Percentiles rank a stretch among this genome's conserved stretches.
Conservation (phyloP, 2,329 filamentous ascomycete genomes). For the Ophiostoma sp. region DNA sequence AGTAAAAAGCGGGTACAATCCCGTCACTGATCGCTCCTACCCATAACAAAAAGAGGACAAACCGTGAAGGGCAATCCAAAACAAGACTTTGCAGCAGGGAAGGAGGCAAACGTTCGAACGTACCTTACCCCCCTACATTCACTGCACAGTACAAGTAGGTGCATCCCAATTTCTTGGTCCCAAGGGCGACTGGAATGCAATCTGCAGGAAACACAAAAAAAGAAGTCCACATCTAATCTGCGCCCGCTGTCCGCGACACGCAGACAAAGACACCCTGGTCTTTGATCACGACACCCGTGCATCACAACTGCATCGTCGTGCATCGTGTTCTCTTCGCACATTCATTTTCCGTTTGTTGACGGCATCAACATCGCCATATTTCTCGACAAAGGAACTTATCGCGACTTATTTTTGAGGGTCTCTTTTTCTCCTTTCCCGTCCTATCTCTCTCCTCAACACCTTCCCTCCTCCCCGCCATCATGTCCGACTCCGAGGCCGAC, state of each 20-base stretch:
- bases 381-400: not conserved
- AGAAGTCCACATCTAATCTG: not conserved
- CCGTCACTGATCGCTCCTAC: constrained; percentile 13
- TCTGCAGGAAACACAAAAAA: constrained; percentile 11
- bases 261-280: constrained; percentile 6
- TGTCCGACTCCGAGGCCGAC: constrained; percentile 70
- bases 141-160: not conserved
- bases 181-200: constrained; percentile 6
- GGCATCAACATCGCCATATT: not conserved
- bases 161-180: not conserved
- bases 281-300: not conserved
- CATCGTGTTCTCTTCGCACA: not conserved
- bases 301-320: not conserved
- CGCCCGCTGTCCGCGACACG: not conserved
- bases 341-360: not conserved
- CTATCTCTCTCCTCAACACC: not conserved
- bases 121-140: not conserved
- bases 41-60: not conserved
- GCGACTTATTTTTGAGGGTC: not conserved
- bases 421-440: not conserved
- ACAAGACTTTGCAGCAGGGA: not conserved
- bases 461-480: constrained; percentile 36
- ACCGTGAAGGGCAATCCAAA: constrained; percentile 13
- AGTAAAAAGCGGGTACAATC: constrained; percentile 10
- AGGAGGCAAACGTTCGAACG: constrained; percentile 8